A percentile compares a stretch with the other conserved stretches of the same genome.
Conservation (phyloP, 2,329 filamentous ascomycete genomes). For the Monilinia fructigena region DNA sequence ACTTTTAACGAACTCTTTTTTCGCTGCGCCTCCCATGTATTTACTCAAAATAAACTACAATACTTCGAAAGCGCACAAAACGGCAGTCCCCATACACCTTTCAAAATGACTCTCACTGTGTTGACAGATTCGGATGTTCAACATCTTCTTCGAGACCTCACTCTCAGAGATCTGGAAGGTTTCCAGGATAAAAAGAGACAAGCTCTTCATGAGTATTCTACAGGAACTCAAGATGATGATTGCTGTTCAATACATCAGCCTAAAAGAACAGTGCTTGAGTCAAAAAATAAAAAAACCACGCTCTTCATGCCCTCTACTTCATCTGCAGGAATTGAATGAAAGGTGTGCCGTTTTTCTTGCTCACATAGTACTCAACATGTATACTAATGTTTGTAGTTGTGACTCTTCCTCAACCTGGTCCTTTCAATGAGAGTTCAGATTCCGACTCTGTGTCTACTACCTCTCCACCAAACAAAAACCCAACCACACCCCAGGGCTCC, state of each 20-base stretch:
- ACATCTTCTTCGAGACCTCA: conserved; percentile 54
- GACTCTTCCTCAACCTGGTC: conserved; percentile 52
- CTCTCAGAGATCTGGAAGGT: conserved; percentile 50
- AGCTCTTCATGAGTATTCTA: conserved; percentile 62
- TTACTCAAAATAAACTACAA: background rate
- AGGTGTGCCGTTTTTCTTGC: conserved; percentile 43
- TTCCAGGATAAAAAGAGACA: conserved; percentile 51
- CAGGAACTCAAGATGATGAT: conserved; percentile 47
- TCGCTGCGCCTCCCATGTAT: background rate
- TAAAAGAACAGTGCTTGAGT: conserved; percentile 50
- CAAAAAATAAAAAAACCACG: conserved; percentile 56
- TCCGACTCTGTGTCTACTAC: conserved; percentile 29
- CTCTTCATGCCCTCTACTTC: conserved; percentile 74
- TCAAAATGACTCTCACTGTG: conserved; percentile 55
- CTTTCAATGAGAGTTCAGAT: conserved; percentile 17
- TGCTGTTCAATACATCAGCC: conserved; percentile 53
- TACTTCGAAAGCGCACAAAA: background rate
- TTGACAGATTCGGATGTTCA: conserved; percentile 58
- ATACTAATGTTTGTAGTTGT: conserved; percentile 51
- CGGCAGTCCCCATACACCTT: background rate
- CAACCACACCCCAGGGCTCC: conserved; percentile 50
- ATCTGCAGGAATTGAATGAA: conserved; percentile 65
- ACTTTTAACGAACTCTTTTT: background rate
- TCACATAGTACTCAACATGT: conserved; percentile 5
- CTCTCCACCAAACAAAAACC: conserved; percentile 50